phyloP scores from a whole-genome alignment of 2,329 filamentous ascomycete genomes.

The Penicillium sp. region DNA sequence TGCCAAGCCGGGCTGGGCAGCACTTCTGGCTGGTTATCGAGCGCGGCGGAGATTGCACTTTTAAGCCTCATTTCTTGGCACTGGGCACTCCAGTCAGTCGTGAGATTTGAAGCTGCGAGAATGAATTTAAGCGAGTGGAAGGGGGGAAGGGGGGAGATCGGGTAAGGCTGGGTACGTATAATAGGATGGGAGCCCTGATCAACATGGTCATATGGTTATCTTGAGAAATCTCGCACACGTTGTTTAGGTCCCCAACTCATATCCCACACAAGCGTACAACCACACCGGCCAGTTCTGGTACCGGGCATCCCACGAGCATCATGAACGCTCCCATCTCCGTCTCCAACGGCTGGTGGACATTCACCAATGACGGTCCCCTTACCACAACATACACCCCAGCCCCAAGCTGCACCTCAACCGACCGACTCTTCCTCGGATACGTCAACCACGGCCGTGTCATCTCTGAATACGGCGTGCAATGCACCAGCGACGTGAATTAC shows the following conservation, averaged over 20 bases:
- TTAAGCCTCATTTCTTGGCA: constrained; percentile 9
- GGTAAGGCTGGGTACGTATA: too few relatives aligned
- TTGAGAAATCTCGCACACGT: not conserved
- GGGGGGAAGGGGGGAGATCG: too few relatives aligned
- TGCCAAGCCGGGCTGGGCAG: constrained; percentile 10
- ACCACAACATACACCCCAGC: constrained; percentile 17
- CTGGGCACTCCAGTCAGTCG: too few relatives aligned
- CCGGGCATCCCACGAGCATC: not conserved
- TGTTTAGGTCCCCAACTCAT: not conserved
- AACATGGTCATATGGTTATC: too few relatives aligned
- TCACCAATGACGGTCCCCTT: constrained; percentile 12
- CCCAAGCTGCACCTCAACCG: constrained; percentile 7
- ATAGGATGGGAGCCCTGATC: too few relatives aligned
- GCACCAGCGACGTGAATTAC: not conserved
- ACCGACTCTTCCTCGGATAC: not conserved
- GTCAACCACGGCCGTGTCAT: not conserved
- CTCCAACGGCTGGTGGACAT: constrained; percentile 9
- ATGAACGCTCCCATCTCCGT: constrained; percentile 9
- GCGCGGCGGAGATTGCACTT: constrained; percentile 7
- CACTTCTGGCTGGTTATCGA: constrained; percentile 6
- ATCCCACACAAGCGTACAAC: not conserved
- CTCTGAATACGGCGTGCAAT: not conserved
- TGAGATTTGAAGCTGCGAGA: too few relatives aligned
- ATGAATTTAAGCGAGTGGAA: too few relatives aligned
- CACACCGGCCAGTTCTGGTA: too few relatives aligned